Percentiles rank a stretch among this genome's conserved stretches.
phyloP scores from a whole-genome alignment of 108 stramenopile genomes.

The Asterionellopsis glacialis region DNA sequence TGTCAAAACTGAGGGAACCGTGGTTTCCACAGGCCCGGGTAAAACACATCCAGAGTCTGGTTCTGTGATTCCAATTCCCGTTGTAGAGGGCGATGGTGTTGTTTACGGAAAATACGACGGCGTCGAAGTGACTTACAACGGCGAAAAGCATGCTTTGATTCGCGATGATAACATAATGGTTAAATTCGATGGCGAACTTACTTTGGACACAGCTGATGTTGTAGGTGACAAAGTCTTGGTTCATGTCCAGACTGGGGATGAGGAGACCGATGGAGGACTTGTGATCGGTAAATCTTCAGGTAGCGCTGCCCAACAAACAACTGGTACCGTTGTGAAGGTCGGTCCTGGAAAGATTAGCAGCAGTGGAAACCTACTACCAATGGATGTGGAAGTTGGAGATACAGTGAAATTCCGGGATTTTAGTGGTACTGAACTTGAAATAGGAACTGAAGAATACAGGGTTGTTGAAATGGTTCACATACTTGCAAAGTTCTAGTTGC shows the following conservation, averaged over 20 bases:
- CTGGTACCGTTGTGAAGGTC: constrained; percentile 83
- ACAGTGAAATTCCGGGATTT: constrained; percentile 84
- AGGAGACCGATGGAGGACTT: constrained; percentile 56
- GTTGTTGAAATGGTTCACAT: constrained; percentile 80
- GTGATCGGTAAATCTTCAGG: constrained; percentile 48
- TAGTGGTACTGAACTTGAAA: constrained; percentile 77
- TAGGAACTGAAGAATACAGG: constrained; percentile 77
- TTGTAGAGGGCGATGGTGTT: constrained; percentile 66
- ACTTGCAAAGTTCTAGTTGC: constrained; percentile 72
- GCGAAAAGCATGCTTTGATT: constrained; percentile 73
- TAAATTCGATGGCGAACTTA: constrained; percentile 69
- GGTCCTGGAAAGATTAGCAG: constrained; percentile 77
- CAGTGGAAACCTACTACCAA: constrained; percentile 74
- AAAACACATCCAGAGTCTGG: constrained; percentile 77
- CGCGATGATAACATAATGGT: constrained; percentile 85
- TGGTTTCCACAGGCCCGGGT: constrained; percentile 74
- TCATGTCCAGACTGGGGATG: constrained; percentile 56
- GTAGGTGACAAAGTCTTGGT: constrained; percentile 78
- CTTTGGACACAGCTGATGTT: constrained; percentile 56
- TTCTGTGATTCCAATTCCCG: constrained; percentile 56
- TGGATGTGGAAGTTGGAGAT: constrained; percentile 77
- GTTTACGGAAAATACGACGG: constrained; percentile 89
- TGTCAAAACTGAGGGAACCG: constrained; percentile 70
- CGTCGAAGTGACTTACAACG: constrained; percentile 77
- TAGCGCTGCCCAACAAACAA: constrained; percentile 46